phyloP scores from a whole-genome alignment of 306 rosid species.

The Castanea mollissima region DNA sequence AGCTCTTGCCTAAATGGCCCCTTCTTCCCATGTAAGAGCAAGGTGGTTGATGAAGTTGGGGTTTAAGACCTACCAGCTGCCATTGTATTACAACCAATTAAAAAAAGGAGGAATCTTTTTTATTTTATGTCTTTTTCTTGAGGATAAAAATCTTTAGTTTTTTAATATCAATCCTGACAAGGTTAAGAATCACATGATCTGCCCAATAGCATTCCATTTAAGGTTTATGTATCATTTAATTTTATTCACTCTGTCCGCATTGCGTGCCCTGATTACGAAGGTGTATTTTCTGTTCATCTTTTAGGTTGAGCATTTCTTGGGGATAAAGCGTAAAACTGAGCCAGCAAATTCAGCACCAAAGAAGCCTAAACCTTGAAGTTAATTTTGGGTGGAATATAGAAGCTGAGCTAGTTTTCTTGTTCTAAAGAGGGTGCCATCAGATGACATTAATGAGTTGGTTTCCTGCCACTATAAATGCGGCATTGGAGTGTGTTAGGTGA shows the following conservation, averaged over 20 bases:
- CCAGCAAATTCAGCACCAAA: constrained; percentile 48
- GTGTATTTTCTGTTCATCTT: constrained; percentile 1
- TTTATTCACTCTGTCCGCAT: background rate
- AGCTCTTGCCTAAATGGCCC: too few relatives aligned
- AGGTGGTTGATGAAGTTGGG: too few relatives aligned
- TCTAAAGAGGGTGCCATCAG: background rate
- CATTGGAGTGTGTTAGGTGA: background rate
- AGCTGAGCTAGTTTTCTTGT: background rate
- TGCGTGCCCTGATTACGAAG: background rate
- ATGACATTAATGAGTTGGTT: background rate
- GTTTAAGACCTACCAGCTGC: too few relatives aligned
- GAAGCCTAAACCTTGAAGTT: constrained; percentile 60
- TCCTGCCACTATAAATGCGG: background rate
- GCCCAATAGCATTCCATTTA: background rate
- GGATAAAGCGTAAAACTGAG: constrained; percentile 86
- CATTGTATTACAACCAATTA: too few relatives aligned
- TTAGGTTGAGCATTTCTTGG: constrained; percentile 93
- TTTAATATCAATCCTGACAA: background rate
- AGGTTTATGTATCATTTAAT: background rate
- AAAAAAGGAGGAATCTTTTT: too few relatives aligned
- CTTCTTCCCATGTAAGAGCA: too few relatives aligned
- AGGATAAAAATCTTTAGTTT: background rate
- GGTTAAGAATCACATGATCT: background rate
- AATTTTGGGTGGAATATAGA: background rate
- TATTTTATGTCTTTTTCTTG: too few relatives aligned